Conservation (phyloP, 108 stramenopile species). For the Cylindrotheca closterium region DNA sequence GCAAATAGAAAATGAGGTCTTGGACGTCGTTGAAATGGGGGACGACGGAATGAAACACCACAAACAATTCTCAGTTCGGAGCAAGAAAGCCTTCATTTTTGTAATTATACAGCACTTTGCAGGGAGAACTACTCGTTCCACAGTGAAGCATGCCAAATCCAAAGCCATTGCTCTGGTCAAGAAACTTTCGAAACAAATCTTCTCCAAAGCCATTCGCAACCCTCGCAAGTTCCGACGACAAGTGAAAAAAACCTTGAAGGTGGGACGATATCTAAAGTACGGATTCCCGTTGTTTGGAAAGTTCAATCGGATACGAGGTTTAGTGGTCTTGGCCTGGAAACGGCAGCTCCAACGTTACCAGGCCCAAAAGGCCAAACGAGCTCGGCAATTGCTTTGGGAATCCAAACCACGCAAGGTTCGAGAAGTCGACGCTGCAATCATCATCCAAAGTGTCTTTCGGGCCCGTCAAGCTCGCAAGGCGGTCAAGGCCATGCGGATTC, state of each 20-base stretch:
- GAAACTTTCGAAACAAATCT: neutral
- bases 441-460: slow-evolving; percentile 55
- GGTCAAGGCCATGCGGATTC: slow-evolving; percentile 26
- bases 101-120: slow-evolving; percentile 22
- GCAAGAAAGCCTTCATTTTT: slow-evolving; percentile 33
- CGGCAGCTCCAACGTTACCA: slow-evolving; percentile 40
- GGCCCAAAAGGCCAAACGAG: slow-evolving; percentile 34
- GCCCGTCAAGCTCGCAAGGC: slow-evolving; percentile 34
- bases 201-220: slow-evolving; percentile 22
- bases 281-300: slow-evolving; percentile 62
- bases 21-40: slow-evolving; percentile 4
- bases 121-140: slow-evolving; percentile 1
- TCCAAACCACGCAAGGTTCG: slow-evolving; percentile 24
- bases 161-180: neutral
- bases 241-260: slow-evolving; percentile 2
- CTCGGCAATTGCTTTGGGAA: slow-evolving; percentile 29
- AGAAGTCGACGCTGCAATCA: slow-evolving; percentile 43
- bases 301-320: slow-evolving; percentile 60
- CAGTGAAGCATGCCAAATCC: slow-evolving; percentile 5
- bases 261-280: slow-evolving; percentile 66
- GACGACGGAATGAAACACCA: slow-evolving; percentile 6
- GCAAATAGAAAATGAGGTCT: slow-evolving; percentile 9
- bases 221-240: slow-evolving; percentile 28
- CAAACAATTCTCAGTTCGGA: slow-evolving; percentile 4
- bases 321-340: slow-evolving; percentile 43